Evolutionary conservation across 371 early-diverging fungal species (phyloP).

Genomic region (Apophysomyces ossiformis): DNA sequence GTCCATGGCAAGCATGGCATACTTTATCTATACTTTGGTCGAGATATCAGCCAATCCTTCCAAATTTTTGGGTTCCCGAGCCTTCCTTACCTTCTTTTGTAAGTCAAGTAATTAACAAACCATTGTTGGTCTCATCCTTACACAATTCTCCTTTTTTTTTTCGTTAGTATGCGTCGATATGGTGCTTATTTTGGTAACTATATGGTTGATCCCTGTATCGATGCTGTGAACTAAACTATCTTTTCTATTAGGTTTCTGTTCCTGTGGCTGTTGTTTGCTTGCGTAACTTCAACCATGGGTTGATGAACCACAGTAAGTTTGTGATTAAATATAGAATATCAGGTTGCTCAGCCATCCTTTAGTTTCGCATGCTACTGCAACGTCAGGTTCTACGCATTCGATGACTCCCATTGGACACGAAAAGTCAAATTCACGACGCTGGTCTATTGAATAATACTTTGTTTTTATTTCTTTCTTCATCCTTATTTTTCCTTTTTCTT

Average conservation of each 20-base stretch:
- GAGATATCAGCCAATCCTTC: conserved; percentile 63
- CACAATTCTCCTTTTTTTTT: not conserved
- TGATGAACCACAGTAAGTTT: conserved; percentile 39
- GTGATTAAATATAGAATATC: not conserved
- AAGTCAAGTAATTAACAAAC: conserved; percentile 16
- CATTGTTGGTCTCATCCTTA: not conserved
- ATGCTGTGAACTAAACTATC: not conserved
- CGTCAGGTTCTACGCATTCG: conserved; percentile 22
- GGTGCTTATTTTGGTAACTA: conserved; percentile 33
- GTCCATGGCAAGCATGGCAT: conserved; percentile 60
- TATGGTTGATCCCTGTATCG: not conserved
- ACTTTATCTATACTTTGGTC: conserved; percentile 75
- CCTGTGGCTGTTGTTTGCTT: conserved; percentile 34
- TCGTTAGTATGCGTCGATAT: conserved; percentile 37
- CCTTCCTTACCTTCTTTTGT: conserved; percentile 76
- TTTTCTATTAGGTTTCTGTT: conserved; percentile 25
- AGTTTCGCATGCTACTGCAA: conserved; percentile 29
- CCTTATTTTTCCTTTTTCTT: not conserved
- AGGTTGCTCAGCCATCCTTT: not conserved
- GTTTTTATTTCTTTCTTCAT: not conserved
- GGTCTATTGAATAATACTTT: conserved; percentile 31
- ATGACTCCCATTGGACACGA: conserved; percentile 30
- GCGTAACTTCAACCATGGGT: conserved; percentile 32
- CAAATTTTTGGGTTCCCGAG: conserved; percentile 58
- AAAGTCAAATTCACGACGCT: conserved; percentile 25